Conservation (phyloP, 495 filamentous ascomycete genomes). For the Xylaria venustula region DNA sequence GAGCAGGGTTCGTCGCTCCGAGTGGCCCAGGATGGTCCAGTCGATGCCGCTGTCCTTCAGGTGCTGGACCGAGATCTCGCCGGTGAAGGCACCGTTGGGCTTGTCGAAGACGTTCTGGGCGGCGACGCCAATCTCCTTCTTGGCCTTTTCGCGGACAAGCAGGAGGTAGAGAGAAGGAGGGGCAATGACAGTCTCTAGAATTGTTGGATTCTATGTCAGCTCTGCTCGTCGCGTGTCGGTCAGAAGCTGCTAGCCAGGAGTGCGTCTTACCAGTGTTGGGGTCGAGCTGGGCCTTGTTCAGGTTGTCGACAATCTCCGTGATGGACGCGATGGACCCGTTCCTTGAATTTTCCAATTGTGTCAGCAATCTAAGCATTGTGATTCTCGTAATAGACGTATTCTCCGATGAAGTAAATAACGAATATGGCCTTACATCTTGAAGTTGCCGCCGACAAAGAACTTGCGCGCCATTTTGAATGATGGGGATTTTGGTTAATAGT, state of each 20-base stretch:
- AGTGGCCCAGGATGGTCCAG: conserved; percentile 92
- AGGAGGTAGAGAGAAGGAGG: conserved; percentile 89
- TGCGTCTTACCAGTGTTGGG: conserved; percentile 58
- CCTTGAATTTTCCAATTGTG: conserved; percentile 46
- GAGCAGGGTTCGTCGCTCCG: conserved; percentile 83
- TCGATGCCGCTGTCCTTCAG: conserved; percentile 81
- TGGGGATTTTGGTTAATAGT: not conserved
- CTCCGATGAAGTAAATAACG: conserved; percentile 6
- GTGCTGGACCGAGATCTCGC: conserved; percentile 90
- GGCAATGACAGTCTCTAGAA: conserved; percentile 87
- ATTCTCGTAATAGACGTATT: not conserved
- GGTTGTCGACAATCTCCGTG: conserved; percentile 79
- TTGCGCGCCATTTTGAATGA: conserved; percentile 74
- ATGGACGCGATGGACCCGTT: conserved; percentile 88
- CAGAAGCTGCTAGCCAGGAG: not conserved
- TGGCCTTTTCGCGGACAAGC: conserved; percentile 71
- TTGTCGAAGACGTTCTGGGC: conserved; percentile 97
- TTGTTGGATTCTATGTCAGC: not conserved
- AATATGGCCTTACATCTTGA: conserved; percentile 77
- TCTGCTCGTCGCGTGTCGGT: not conserved
- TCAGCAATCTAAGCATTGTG: not conserved
- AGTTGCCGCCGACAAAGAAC: conserved; percentile 99
- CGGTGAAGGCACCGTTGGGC: conserved; percentile 95
- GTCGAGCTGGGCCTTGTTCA: conserved; percentile 77
- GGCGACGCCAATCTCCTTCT: conserved; percentile 67